A percentile compares a stretch with the other conserved stretches of the same genome.
Evolutionary conservation across 1,284 basidiomycete species (phyloP).

Genomic region (Coriolopsis trogii): DNA sequence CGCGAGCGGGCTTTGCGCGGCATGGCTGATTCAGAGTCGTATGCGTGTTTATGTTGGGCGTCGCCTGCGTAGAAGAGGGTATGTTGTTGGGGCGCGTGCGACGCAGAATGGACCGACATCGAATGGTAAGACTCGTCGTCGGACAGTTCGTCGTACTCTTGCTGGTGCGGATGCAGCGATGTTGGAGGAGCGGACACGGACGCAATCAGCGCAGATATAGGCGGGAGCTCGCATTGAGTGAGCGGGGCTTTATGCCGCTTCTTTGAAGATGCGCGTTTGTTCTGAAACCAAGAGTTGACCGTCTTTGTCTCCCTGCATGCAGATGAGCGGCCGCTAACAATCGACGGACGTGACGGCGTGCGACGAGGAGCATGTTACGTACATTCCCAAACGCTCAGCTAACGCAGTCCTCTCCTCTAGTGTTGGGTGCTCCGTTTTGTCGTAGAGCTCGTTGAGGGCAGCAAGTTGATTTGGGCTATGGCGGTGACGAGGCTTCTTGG

Average conservation of each 20-base stretch:
- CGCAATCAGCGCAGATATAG: slow-evolving; percentile 49
- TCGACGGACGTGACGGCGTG: slow-evolving; percentile 14
- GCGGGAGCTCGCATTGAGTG: slow-evolving; percentile 39
- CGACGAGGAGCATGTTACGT: slow-evolving; percentile 37
- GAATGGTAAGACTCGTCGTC: slow-evolving; percentile 36
- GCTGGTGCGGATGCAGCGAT: slow-evolving; percentile 30
- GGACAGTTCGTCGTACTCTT: slow-evolving; percentile 50
- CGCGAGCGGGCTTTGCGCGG: slow-evolving; percentile 60
- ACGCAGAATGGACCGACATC: slow-evolving; percentile 19
- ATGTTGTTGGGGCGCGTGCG: slow-evolving; percentile 33
- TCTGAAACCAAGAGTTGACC: slow-evolving; percentile 84
- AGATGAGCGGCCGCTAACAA: slow-evolving; percentile 15
- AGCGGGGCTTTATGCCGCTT: slow-evolving; percentile 49
- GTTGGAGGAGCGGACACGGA: slow-evolving; percentile 38
- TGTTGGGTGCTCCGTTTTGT: slow-evolving; percentile 74
- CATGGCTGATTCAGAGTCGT: slow-evolving; percentile 46
- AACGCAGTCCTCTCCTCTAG: slow-evolving; percentile 66
- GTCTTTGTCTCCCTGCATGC: slow-evolving; percentile 73
- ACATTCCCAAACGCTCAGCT: slow-evolving; percentile 75
- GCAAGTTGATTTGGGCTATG: slow-evolving; percentile 70
- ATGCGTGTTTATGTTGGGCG: slow-evolving; percentile 49
- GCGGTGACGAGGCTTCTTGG: slow-evolving; percentile 76
- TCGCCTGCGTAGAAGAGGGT: slow-evolving; percentile 49
- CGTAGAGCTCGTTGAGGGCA: slow-evolving; percentile 76
- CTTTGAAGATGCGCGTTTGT: slow-evolving; percentile 80